Evolutionary conservation across 352 stramenopile species (phyloP).

Genomic region (Pythium oligandrum): DNA sequence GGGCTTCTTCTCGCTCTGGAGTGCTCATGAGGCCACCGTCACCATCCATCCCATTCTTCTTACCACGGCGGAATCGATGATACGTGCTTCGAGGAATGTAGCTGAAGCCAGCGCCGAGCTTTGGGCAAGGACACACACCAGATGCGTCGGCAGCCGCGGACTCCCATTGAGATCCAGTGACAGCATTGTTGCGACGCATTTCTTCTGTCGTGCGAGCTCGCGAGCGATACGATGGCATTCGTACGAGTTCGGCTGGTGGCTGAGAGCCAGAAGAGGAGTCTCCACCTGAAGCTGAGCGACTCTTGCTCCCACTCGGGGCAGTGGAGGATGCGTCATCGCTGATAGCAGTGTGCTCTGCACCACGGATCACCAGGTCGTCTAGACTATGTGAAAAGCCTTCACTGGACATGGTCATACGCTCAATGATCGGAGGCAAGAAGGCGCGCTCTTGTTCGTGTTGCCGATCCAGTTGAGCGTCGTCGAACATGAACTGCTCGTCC

Average conservation of each 20-base stretch:
- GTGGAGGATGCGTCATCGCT: too few species aligned
- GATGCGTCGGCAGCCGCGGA: background rate
- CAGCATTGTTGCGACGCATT: background rate
- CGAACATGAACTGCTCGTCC: conserved; percentile 46
- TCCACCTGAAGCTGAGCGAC: background rate
- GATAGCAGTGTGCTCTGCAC: too few species aligned
- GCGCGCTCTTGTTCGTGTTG: background rate
- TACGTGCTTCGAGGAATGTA: conserved; percentile 21
- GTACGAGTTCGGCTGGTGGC: background rate
- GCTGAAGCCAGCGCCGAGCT: conserved; percentile 35
- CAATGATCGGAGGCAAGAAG: conserved; percentile 6
- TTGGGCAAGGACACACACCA: conserved; percentile 32
- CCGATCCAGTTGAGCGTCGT: conserved; percentile 25
- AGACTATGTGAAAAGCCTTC: background rate
- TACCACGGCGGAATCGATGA: conserved; percentile 42
- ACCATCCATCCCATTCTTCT: conserved; percentile 13
- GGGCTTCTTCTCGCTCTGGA: background rate
- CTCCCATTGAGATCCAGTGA: background rate
- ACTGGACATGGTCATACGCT: background rate
- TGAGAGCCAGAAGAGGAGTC: background rate
- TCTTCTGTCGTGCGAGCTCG: background rate
- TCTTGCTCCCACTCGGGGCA: background rate
- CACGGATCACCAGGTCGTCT: too few species aligned
- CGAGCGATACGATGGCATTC: background rate
- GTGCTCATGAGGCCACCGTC: background rate